Percentiles rank a stretch among this genome's conserved stretches.
Evolutionary conservation across 306 rosid species (phyloP).

Genomic region (Lupinus albus): DNA sequence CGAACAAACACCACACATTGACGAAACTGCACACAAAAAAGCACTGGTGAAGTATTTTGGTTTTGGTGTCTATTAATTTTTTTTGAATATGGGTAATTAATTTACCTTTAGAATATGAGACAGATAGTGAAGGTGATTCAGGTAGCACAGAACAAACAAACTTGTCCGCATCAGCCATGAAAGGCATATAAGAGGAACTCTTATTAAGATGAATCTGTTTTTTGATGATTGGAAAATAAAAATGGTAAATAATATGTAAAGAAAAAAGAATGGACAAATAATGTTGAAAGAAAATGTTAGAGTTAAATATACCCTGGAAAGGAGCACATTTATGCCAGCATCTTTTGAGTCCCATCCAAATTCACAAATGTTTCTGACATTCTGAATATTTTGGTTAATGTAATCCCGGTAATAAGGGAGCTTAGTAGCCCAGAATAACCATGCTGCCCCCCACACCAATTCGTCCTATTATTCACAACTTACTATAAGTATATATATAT

Average conservation of each 20-base stretch:
- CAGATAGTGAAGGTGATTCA: constrained; percentile 52
- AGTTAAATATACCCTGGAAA: constrained; percentile 46
- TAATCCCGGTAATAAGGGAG: constrained; percentile 39
- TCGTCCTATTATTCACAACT: constrained; percentile 46
- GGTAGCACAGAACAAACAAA: constrained; percentile 58
- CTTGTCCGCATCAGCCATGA: constrained; percentile 44
- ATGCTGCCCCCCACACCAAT: constrained; percentile 65
- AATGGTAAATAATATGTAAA: not conserved
- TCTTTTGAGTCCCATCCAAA: constrained; percentile 71
- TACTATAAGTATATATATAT: too few relatives aligned
- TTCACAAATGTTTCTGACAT: constrained; percentile 36
- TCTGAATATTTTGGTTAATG: constrained; percentile 38
- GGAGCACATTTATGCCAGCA: constrained; percentile 58
- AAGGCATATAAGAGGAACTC: constrained; percentile 36
- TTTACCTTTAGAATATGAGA: constrained; percentile 56
- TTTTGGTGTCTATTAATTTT: not conserved
- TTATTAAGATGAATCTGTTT: constrained; percentile 44
- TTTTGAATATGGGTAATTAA: not conserved
- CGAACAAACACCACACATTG: too few relatives aligned
- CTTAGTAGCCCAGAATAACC: constrained; percentile 58
- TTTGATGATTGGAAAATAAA: not conserved
- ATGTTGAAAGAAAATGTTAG: not conserved
- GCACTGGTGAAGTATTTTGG: too few relatives aligned
- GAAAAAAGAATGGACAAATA: not conserved
- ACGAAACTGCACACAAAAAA: too few relatives aligned